phyloP scores from a whole-genome alignment of 805 yeast genomes.

The Teunomyces funiuensis region DNA sequence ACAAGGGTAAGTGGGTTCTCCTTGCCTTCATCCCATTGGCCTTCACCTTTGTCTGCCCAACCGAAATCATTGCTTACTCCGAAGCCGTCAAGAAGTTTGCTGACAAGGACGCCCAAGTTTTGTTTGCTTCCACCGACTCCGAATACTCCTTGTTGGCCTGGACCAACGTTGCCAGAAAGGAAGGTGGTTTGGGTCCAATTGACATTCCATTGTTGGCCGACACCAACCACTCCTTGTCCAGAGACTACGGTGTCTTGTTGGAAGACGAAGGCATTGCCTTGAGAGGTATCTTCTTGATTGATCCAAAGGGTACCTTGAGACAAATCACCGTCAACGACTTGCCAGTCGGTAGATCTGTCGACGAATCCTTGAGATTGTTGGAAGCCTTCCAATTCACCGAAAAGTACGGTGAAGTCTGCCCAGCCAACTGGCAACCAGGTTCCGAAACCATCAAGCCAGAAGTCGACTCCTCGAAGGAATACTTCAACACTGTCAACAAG shows the following conservation, averaged over 20 bases:
- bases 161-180: slow-evolving; percentile 95
- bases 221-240: slow-evolving; percentile 92
- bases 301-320: slow-evolving; percentile 92
- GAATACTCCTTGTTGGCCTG: slow-evolving; percentile 97
- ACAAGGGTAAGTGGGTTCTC: slow-evolving; percentile 97
- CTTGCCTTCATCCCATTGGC: slow-evolving; percentile 98
- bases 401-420: slow-evolving; percentile 98
- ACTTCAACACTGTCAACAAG: slow-evolving; percentile 70
- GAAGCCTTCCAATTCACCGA: slow-evolving; percentile 99
- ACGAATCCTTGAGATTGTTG: slow-evolving; percentile 93
- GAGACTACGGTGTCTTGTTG: slow-evolving; percentile 95
- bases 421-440: slow-evolving; percentile 97
- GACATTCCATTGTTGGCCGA: slow-evolving; percentile 94
- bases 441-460: slow-evolving; percentile 85
- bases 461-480: slow-evolving; percentile 84
- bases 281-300: slow-evolving; percentile 97
- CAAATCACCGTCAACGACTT: slow-evolving; percentile 97
- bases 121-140: slow-evolving; percentile 97
- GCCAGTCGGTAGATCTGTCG: slow-evolving; percentile 99
- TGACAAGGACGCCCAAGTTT: slow-evolving; percentile 81
- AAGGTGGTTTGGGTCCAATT: slow-evolving; percentile 97
- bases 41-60: slow-evolving; percentile 99
- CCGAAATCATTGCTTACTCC: slow-evolving; percentile 98
- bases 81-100: slow-evolving; percentile 90
- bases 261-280: slow-evolving; percentile 96